phyloP scores from a whole-genome alignment of 2,329 filamentous ascomycete genomes.

The Eutypa lata region DNA sequence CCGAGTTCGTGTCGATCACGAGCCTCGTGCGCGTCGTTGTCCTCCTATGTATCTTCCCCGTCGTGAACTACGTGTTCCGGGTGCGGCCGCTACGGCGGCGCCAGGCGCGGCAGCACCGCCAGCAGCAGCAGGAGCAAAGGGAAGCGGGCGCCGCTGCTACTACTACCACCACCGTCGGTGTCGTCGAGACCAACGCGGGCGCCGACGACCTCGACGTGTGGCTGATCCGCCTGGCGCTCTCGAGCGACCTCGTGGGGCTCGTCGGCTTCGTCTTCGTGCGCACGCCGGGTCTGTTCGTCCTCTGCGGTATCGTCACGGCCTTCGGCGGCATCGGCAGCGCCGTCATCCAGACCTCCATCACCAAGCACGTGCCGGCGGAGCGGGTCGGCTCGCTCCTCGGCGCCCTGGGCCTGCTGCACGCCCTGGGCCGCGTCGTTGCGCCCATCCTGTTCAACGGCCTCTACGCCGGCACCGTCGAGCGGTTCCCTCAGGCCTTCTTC shows the following conservation, averaged over 20 bases:
- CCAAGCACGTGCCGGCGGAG: constrained; percentile 85
- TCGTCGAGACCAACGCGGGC: constrained; percentile 56
- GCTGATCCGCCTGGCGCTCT: constrained; percentile 70
- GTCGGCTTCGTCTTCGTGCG: constrained; percentile 69
- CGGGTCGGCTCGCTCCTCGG: constrained; percentile 84
- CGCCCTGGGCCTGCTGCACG: constrained; percentile 81
- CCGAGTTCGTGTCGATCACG: constrained; percentile 75
- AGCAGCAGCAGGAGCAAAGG: constrained; percentile 12
- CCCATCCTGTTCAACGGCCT: constrained; percentile 83
- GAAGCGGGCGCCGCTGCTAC: constrained; percentile 17
- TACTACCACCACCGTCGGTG: constrained; percentile 25
- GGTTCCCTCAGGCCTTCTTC: constrained; percentile 79
- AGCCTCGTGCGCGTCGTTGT: constrained; percentile 73
- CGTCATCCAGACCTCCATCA: constrained; percentile 78
- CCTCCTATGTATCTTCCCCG: constrained; percentile 72
- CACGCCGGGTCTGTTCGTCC: constrained; percentile 61
- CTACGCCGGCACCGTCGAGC: constrained; percentile 76
- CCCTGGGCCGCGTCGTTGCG: constrained; percentile 72
- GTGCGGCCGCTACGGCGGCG: constrained; percentile 44
- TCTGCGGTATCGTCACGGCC: constrained; percentile 69
- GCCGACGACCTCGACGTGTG: constrained; percentile 75
- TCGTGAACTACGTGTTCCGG: constrained; percentile 74
- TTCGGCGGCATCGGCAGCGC: constrained; percentile 83
- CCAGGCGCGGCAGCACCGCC: constrained; percentile 26
- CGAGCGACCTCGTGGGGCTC: constrained; percentile 74